Evolutionary conservation across 1,284 basidiomycete species (phyloP).

Genomic region (Violaceomyces palustris): DNA sequence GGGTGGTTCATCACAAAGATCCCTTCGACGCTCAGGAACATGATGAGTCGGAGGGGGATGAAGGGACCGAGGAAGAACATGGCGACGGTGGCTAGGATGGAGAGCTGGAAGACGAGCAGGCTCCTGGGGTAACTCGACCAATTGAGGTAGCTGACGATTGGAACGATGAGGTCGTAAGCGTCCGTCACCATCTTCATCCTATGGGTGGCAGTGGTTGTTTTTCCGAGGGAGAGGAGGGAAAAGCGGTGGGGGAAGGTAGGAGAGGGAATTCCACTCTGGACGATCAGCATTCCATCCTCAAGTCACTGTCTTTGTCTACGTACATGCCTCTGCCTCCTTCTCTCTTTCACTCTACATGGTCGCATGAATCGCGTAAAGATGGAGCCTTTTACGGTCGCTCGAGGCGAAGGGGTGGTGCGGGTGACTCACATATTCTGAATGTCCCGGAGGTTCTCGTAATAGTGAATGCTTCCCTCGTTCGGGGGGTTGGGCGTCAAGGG

Average conservation of each 20-base stretch:
- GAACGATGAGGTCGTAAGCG: slow-evolving; percentile 45
- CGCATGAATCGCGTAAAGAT: not conserved
- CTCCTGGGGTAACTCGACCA: slow-evolving; percentile 50
- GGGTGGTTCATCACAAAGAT: slow-evolving; percentile 48
- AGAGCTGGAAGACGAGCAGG: slow-evolving; percentile 43
- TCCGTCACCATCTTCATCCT: slow-evolving; percentile 50
- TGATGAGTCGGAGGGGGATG: slow-evolving; percentile 39
- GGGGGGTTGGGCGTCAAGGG: slow-evolving; percentile 46
- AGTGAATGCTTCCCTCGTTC: slow-evolving; percentile 46
- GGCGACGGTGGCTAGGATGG: slow-evolving; percentile 38
- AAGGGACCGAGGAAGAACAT: slow-evolving; percentile 45
- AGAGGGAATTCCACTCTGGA: too few relatives aligned
- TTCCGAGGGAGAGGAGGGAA: not conserved
- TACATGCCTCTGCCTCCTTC: too few relatives aligned
- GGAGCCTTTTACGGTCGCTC: too few relatives aligned
- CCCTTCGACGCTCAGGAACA: slow-evolving; percentile 48
- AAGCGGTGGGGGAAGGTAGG: not conserved
- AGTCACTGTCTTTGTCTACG: too few relatives aligned
- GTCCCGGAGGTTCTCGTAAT: slow-evolving; percentile 50
- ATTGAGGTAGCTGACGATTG: slow-evolving; percentile 48
- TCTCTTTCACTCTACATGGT: too few relatives aligned
- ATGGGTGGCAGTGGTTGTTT: not conserved
- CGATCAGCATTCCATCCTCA: too few relatives aligned
- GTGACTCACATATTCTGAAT: slow-evolving; percentile 50
- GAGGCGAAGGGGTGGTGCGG: too few relatives aligned